Conservation (phyloP, 352 stramenopile species). For the Phytophthora rubi region DNA sequence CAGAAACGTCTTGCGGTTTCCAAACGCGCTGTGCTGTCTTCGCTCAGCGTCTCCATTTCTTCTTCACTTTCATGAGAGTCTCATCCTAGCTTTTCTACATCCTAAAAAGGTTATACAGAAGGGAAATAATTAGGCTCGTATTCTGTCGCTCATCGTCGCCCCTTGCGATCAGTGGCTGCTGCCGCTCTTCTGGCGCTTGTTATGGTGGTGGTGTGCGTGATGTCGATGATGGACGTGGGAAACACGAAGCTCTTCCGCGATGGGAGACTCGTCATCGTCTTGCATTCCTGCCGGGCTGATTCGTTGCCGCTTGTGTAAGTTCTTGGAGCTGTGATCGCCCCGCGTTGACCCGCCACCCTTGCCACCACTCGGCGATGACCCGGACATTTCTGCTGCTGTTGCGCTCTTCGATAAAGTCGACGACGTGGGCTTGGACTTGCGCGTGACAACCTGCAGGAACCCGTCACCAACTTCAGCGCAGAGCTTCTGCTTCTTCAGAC, state of each 20-base stretch:
- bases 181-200: conserved; percentile 57
- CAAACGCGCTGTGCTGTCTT: conserved; percentile 13
- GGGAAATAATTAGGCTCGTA: conserved; percentile 47
- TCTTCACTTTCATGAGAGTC: no score
- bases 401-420: conserved; percentile 19
- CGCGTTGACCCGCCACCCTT: conserved; percentile 24
- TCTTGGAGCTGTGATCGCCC: conserved; percentile 36
- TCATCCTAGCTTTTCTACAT: conserved; percentile 45
- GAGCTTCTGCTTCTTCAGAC: conserved; percentile 63
- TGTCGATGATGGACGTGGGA: conserved; percentile 43
- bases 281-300: conserved; percentile 37
- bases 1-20: conserved; percentile 6
- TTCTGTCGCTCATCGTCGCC: conserved; percentile 18
- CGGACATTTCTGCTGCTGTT: conserved; percentile 18
- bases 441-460: conserved; percentile 45
- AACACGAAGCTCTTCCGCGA: conserved; percentile 45
- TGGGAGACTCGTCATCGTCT: conserved; percentile 45
- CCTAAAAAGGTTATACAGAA: conserved; percentile 43
- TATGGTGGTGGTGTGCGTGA: conserved; percentile 39
- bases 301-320: conserved; percentile 53
- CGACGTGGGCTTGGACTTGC: conserved; percentile 43
- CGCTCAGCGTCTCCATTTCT: conserved; percentile 30
- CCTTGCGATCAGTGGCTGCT: conserved; percentile 23
- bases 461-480: conserved; percentile 47
- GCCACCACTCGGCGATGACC: conserved; percentile 14